Conservation (phyloP, 805 yeast genomes). For the Metschnikowia anglica region DNA sequence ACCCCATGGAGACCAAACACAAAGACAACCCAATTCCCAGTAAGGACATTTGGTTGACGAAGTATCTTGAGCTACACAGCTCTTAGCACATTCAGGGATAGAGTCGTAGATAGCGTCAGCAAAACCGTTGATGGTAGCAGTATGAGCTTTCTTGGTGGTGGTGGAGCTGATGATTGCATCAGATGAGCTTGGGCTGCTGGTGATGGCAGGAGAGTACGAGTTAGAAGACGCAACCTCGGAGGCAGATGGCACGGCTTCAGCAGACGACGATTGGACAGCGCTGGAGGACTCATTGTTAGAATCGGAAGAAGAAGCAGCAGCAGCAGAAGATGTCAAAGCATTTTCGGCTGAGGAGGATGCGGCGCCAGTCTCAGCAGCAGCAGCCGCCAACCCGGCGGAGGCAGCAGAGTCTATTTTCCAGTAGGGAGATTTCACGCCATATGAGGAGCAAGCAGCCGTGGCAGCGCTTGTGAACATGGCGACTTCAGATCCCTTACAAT, state of each 20-base stretch:
- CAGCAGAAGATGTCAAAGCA: no score
- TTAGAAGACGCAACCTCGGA: no score
- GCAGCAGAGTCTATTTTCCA: conserved; percentile 17
- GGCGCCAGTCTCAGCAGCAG: conserved; percentile 7
- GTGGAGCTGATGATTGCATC: not conserved
- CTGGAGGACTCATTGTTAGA: no score
- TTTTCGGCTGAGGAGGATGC: not conserved
- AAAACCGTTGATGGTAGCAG: conserved; percentile 17
- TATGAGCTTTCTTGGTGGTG: conserved; percentile 6
- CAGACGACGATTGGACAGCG: not conserved
- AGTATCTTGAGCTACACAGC: conserved; percentile 12
- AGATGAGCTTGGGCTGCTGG: not conserved
- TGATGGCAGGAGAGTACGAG: not conserved
- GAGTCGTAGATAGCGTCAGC: conserved; percentile 14
- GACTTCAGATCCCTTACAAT: conserved; percentile 13
- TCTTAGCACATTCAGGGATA: conserved; percentile 15
- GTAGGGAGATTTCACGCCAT: conserved; percentile 21
- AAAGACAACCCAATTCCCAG: conserved; percentile 20
- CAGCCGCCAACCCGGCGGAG: conserved; percentile 3
- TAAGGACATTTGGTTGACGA: conserved; percentile 15
- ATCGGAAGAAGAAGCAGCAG: no score
- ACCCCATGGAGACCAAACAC: conserved; percentile 15
- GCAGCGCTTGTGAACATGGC: conserved; percentile 12
- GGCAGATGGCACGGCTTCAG: not conserved
- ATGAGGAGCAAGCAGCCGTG: conserved; percentile 14